These are phyloP conservation scores for Aegilops tauschii DNA, from an alignment of 176 grass and related monocot genomes.

Conservation along the genomic window DNA sequence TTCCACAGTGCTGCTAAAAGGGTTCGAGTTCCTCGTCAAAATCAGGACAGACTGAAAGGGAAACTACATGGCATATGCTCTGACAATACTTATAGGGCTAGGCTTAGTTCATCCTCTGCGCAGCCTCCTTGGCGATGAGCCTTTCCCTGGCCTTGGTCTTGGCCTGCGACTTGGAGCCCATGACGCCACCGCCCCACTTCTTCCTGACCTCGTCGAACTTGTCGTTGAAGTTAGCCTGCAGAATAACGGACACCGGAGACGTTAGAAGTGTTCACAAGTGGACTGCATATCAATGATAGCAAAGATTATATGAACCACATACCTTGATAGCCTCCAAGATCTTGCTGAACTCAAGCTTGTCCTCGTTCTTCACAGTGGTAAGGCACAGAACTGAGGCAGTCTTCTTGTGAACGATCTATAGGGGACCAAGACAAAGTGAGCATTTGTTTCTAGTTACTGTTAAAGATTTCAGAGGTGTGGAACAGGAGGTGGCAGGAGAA, in stretches of 20 bases:
- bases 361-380: constrained; percentile 78
- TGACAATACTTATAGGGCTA: background rate
- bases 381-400: constrained; percentile 62
- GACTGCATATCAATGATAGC: background rate
- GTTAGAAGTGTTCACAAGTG: too few relatives aligned
- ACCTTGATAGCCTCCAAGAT: constrained; percentile 81
- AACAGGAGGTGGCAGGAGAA: background rate
- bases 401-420: constrained; percentile 78
- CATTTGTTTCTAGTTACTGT: background rate
- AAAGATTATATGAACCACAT: background rate
- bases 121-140: constrained; percentile 68
- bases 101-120: constrained; percentile 57
- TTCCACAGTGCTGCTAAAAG: constrained; percentile 18
- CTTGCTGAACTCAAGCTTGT: constrained; percentile 84
- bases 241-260: background rate
- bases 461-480: background rate
- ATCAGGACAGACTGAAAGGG: constrained; percentile 22
- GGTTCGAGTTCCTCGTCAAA: background rate
- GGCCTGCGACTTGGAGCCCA: constrained; percentile 71
- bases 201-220: constrained; percentile 64
- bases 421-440: background rate
- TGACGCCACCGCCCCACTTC: constrained; percentile 68
- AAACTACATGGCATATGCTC: background rate
- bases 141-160: constrained; percentile 77
- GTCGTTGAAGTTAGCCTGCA: constrained; percentile 66